These are phyloP conservation scores for Erigeron philadelphicus DNA, from an alignment of 140 eudicot species.

Conservation along the genomic window DNA sequence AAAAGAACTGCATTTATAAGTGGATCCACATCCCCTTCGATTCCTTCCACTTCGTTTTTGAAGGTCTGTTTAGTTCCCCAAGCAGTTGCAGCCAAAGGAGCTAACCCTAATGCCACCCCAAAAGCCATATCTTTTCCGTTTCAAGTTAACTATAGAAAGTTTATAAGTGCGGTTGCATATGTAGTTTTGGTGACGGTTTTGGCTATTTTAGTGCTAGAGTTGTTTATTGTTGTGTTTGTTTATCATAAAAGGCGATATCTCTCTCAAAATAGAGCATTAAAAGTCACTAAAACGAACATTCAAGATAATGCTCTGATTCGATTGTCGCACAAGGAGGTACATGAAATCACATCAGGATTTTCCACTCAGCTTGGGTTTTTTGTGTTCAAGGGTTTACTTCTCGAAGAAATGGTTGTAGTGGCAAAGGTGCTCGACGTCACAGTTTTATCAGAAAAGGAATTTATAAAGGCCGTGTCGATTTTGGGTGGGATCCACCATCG, in stretches of 20 bases:
- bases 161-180: constrained; percentile 44
- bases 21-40: constrained; percentile 51
- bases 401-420: constrained; percentile 33
- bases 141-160: constrained; percentile 25
- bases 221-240: constrained; percentile 38
- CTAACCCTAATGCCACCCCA: constrained; percentile 30
- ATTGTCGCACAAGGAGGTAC: constrained; percentile 53
- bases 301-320: constrained; percentile 47
- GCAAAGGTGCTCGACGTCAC: constrained; percentile 48
- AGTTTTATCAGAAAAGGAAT: constrained; percentile 57
- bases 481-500: constrained; percentile 73
- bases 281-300: constrained; percentile 44
- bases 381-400: constrained; percentile 54
- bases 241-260: constrained; percentile 33
- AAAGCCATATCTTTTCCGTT: constrained; percentile 29
- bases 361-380: constrained; percentile 47
- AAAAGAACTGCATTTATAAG: constrained; percentile 64
- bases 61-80: constrained; percentile 71
- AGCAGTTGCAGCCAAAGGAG: constrained; percentile 61
- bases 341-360: constrained; percentile 56
- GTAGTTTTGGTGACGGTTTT: constrained; percentile 43
- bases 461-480: constrained; percentile 44
- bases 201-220: constrained; percentile 35
- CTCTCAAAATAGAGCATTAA: constrained; percentile 32
- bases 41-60: constrained; percentile 51